These are phyloP conservation scores for Buxus sempervirens DNA, from an alignment of 164 flowering plant species.

Conservation along the genomic window DNA sequence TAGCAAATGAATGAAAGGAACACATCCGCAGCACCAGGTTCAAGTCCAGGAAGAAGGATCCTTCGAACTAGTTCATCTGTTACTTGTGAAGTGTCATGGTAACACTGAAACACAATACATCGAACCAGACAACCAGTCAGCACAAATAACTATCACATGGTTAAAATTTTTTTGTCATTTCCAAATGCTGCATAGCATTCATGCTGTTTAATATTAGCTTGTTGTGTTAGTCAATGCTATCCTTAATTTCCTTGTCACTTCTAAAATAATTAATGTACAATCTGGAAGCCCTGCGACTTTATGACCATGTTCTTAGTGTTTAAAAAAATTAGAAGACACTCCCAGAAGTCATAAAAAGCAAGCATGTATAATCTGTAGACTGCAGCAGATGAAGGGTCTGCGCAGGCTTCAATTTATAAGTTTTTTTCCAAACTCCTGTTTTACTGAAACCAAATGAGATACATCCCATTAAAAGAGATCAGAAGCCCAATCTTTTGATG, in stretches of 20 bases:
- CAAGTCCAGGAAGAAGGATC: conserved; percentile 84
- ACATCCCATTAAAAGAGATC: neutral
- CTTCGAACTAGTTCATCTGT: conserved; percentile 81
- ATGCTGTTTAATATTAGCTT: too few species aligned
- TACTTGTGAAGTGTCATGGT: conserved; percentile 81
- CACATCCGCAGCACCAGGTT: conserved; percentile 91
- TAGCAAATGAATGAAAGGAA: conserved; percentile 95
- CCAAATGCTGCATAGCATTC: neutral
- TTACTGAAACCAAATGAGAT: neutral
- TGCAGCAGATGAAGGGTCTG: too few species aligned
- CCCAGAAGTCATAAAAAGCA: too few species aligned
- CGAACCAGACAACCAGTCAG: neutral
- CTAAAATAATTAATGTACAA: too few species aligned
- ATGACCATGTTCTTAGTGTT: too few species aligned
- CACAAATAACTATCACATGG: neutral
- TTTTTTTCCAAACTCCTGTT: neutral
- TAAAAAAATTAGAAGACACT: too few species aligned
- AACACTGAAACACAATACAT: conserved; percentile 57
- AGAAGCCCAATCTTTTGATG: conserved; percentile 1
- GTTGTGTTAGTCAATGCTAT: too few species aligned
- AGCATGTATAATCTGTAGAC: too few species aligned
- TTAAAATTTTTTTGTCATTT: neutral
- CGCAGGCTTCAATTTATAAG: too few species aligned
- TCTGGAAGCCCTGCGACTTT: too few species aligned
- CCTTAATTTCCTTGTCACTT: too few species aligned